Evolutionary conservation across 345 rosid species (phyloP), one percentile per base, ranked within the genome.

Genomic region (Cardiospermum halicacabum): DNA sequence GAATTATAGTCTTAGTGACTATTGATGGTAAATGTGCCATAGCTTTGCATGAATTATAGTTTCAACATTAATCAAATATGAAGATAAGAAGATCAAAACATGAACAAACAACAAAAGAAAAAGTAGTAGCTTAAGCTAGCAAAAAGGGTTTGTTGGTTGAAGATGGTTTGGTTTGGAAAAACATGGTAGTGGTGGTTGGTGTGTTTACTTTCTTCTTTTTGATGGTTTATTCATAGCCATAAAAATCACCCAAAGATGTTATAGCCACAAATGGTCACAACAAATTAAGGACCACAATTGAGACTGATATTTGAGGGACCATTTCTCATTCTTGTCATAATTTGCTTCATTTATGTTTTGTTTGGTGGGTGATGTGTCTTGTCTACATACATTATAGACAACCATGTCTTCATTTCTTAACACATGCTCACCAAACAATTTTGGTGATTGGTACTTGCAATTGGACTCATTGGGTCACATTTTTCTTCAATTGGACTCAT

Each of bases 271-370:
- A 47, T 30, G 2, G 18, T 62, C 6, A 8, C 22, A 28, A 18
- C 27, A 34, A 4, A 13, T 26, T 27, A 7, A 6, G 26, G 13
- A 32, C 56, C 42, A 31, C 43, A 12, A 5, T 2, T 0, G 7
- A 45, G 12, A 27, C 45, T 45, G 53, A n/a, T 13, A n/a, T n/a
- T n/a, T n/a, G n/a, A n/a, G n/a, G 65, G 53, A 60, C 64, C 39
- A n/a, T n/a, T n/a, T n/a, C n/a, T n/a, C 53, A 16, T 24, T 9
- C 11, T n/a, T 27, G 5, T 6, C 42, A 3, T n/a, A 1, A 16
- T 16, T 18, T 21, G 2, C 0, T 7, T 10, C 1, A 56, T 31
- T 8, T 56, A n/a, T n/a, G n/a, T n/a, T n/a, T n/a, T n/a, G n/a
- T n/a, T n/a, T n/a, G n/a, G 8, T 8, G 25, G 36, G 9, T 7